Percentiles rank a stretch among this genome's conserved stretches.
Conservation (phyloP, 805 yeast species). For the Saturnispora saitoi region DNA sequence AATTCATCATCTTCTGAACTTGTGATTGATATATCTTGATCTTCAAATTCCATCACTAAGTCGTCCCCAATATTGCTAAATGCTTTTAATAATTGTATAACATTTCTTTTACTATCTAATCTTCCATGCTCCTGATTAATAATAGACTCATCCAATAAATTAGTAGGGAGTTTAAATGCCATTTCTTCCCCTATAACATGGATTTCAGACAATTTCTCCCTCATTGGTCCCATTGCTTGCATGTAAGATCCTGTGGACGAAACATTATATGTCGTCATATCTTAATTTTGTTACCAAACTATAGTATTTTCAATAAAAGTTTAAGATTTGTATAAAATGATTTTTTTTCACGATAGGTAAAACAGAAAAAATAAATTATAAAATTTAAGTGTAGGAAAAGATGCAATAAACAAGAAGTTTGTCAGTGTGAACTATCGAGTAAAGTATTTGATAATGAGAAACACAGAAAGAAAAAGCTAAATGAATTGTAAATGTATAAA, state of each 20-base stretch:
- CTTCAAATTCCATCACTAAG: constrained; percentile 13
- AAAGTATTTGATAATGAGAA: neutral
- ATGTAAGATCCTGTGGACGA: constrained; percentile 66
- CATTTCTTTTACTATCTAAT: constrained; percentile 19
- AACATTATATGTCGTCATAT: constrained; percentile 46
- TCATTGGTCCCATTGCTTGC: constrained; percentile 70
- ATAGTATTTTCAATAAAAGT: neutral
- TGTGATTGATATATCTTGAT: constrained; percentile 6
- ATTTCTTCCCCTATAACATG: constrained; percentile 20
- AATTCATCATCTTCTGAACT: neutral
- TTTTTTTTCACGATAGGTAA: neutral
- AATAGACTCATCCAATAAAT: constrained; percentile 25
- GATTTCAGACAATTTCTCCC: constrained; percentile 36
- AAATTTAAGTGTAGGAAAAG: neutral
- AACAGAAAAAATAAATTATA: neutral
- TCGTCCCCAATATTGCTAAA: constrained; percentile 25
- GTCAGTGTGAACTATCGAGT: neutral
- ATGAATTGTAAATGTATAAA: neutral
- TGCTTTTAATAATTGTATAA: constrained; percentile 23
- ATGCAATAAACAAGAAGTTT: neutral
- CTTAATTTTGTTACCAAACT: neutral
- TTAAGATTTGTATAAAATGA: neutral
- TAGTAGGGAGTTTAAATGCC: constrained; percentile 23
- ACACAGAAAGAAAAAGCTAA: neutral
- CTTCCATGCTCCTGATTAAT: constrained; percentile 15